These are phyloP conservation scores for Penicillium sp. DNA, from an alignment of 2,329 filamentous ascomycete genomes.

Conservation along the genomic window DNA sequence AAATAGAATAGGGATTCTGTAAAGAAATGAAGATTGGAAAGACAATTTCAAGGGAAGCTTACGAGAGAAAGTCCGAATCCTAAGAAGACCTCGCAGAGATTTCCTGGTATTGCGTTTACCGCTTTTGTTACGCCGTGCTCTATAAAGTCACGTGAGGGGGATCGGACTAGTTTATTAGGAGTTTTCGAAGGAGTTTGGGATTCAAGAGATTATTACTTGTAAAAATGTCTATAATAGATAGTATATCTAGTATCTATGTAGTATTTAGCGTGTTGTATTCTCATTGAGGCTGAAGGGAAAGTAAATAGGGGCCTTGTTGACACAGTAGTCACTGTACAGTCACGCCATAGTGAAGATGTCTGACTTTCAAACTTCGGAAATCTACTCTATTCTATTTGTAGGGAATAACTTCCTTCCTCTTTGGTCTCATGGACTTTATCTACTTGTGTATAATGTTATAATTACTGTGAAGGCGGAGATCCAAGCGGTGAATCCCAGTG, in stretches of 20 bases:
- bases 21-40: not conserved
- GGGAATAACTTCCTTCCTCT: not conserved
- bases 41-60: not conserved
- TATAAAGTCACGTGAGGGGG: conserved; percentile 19
- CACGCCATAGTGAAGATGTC: not conserved
- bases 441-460: too few species aligned
- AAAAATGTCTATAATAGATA: too few species aligned
- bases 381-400: not conserved
- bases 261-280: not conserved
- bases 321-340: not conserved
- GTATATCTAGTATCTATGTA: too few species aligned
- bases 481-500: not conserved
- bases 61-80: not conserved
- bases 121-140: conserved; percentile 13
- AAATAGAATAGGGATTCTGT: too few species aligned
- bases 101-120: conserved; percentile 21
- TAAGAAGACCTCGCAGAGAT: conserved; percentile 18
- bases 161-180: not conserved
- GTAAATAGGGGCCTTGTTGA: not conserved
- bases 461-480: not conserved
- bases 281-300: not conserved
- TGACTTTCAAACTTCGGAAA: too few species aligned
- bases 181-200: not conserved
- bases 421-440: not conserved
- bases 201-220: not conserved